Conservation (phyloP, 352 stramenopile species). For the Globisporangium iwayamae region DNA sequence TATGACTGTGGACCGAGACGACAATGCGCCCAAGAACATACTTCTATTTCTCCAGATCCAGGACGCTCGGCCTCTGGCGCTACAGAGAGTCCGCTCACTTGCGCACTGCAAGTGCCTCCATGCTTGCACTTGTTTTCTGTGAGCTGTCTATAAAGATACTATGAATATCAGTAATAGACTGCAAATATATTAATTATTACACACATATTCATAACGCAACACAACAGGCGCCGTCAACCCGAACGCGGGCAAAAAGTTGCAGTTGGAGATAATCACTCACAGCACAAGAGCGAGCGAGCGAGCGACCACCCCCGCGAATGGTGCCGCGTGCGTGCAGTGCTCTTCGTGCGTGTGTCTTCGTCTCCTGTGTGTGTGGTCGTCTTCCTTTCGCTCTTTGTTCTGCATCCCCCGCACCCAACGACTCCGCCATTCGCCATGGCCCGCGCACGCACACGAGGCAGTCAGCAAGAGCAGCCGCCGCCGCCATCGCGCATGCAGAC, state of each 20-base stretch:
- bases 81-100: no score
- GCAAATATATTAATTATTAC: no score
- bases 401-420: not conserved
- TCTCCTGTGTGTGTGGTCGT: not conserved
- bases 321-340: not conserved
- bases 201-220: not conserved
- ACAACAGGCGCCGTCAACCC: no score
- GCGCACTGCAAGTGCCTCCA: no score
- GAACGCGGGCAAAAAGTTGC: conserved; percentile 8
- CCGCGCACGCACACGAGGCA: not conserved
- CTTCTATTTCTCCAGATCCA: no score
- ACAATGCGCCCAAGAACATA: no score
- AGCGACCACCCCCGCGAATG: not conserved
- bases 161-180: no score
- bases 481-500: not conserved
- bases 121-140: no score
- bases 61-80: no score
- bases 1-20: no score
- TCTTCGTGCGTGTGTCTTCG: not conserved
- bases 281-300: not conserved
- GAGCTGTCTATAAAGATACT: no score
- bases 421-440: not conserved
- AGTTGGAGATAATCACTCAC: conserved; percentile 7
- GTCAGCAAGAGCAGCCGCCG: not conserved
- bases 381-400: not conserved